Evolutionary conservation across 2,329 filamentous ascomycete genomes (phyloP).

Genomic region (Colletotrichum melonis): DNA sequence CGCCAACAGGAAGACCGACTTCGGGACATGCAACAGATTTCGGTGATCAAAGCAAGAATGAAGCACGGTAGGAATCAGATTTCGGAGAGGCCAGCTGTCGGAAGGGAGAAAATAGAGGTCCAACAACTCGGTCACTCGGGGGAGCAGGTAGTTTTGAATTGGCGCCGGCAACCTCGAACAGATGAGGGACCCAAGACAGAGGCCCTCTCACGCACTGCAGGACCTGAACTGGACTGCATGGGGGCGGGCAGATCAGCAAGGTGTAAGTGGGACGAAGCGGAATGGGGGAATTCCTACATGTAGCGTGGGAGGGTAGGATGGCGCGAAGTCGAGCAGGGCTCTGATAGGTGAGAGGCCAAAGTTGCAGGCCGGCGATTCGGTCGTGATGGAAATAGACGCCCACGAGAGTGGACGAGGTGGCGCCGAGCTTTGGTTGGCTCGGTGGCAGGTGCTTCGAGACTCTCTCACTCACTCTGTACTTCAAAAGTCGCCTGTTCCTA

Average conservation of each 20-base stretch:
- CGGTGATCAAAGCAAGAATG: slow-evolving; percentile 46
- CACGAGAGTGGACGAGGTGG: slow-evolving; percentile 47
- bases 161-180: slow-evolving; percentile 44
- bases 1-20: slow-evolving; percentile 19
- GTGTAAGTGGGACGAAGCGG: slow-evolving; percentile 43
- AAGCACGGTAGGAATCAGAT: slow-evolving; percentile 50
- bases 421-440: slow-evolving; percentile 43
- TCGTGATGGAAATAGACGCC: slow-evolving; percentile 58
- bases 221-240: slow-evolving; percentile 30
- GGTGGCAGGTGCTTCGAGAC: slow-evolving; percentile 26
- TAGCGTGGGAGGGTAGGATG: slow-evolving; percentile 39
- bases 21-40: slow-evolving; percentile 41
- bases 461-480: not conserved
- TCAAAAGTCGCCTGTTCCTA: slow-evolving; percentile 17
- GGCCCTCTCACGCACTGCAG: slow-evolving; percentile 44
- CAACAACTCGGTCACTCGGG: slow-evolving; percentile 50
- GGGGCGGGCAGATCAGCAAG: slow-evolving; percentile 46
- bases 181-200: slow-evolving; percentile 17
- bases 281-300: slow-evolving; percentile 50
- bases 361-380: slow-evolving; percentile 51
- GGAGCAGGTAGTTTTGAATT: slow-evolving; percentile 65
- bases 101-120: slow-evolving; percentile 53
- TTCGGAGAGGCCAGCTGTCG: slow-evolving; percentile 68
- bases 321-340: slow-evolving; percentile 39
- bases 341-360: slow-evolving; percentile 59